A percentile compares a stretch with the other conserved stretches of the same genome.
phyloP scores from a whole-genome alignment of 1,284 basidiomycete genomes.

The Phaffia rhodozyma region DNA sequence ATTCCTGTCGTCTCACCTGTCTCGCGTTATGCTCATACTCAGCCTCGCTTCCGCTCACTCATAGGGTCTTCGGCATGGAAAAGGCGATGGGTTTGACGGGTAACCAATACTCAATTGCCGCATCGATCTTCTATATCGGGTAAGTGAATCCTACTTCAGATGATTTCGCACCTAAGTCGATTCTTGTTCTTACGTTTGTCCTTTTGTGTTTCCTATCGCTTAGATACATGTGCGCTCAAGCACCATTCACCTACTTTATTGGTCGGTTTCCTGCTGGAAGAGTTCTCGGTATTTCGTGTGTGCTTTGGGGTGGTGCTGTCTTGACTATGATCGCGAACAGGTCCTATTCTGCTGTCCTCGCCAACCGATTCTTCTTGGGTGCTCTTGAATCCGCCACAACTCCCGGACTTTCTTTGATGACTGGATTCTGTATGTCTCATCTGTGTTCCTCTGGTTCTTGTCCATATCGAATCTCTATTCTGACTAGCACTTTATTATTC shows the following conservation, averaged over 20 bases:
- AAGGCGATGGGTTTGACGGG: conserved; percentile 29
- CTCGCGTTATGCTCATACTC: no score
- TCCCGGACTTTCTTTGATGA: conserved; percentile 31
- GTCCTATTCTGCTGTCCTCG: conserved; percentile 19
- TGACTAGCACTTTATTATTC: background rate
- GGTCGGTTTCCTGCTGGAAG: conserved; percentile 28
- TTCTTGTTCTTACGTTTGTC: no score
- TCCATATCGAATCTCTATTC: background rate
- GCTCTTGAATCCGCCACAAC: conserved; percentile 32
- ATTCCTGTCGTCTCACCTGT: background rate
- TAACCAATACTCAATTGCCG: conserved; percentile 25
- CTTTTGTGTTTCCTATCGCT: background rate
- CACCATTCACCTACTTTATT: conserved; percentile 27
- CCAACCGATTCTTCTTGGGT: conserved; percentile 19
- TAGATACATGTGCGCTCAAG: conserved; percentile 30
- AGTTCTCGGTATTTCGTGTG: conserved; percentile 28
- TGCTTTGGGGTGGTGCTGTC: conserved; percentile 29
- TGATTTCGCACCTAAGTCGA: no score
- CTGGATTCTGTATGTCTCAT: conserved; percentile 22
- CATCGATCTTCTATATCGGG: conserved; percentile 14
- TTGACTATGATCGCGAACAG: conserved; percentile 25
- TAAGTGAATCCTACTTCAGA: background rate
- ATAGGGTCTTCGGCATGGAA: conserved; percentile 31
- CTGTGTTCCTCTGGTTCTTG: background rate
- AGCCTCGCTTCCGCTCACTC: background rate